These are phyloP conservation scores for Claviceps fusiformis DNA, from an alignment of 2,329 filamentous ascomycete species.

Conservation along the genomic window DNA sequence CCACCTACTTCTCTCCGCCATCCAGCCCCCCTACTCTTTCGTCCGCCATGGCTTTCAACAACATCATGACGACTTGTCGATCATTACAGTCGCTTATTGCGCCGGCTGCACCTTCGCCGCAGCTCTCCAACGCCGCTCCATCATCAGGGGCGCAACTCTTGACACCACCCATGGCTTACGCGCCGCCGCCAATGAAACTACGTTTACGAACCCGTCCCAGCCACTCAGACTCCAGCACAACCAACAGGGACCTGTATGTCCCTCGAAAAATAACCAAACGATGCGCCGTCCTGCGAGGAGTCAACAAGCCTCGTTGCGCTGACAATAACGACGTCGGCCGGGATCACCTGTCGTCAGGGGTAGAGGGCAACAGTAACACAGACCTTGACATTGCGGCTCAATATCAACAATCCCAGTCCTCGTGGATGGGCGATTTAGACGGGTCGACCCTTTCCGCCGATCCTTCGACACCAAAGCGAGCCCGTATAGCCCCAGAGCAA, in stretches of 20 bases:
- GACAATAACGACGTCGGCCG: slow-evolving; percentile 32
- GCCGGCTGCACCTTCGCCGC: slow-evolving; percentile 16
- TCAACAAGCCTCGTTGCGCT: slow-evolving; percentile 40
- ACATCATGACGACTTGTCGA: slow-evolving; percentile 46
- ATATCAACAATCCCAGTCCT: slow-evolving; percentile 2
- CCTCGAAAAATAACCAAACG: slow-evolving; percentile 41
- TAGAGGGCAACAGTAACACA: slow-evolving; percentile 23
- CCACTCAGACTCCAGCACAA: slow-evolving; percentile 10
- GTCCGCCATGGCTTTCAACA: slow-evolving; percentile 33
- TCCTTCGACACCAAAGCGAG: slow-evolving; percentile 45
- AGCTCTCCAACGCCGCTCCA: slow-evolving; percentile 17
- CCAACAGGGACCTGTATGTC: slow-evolving; percentile 18
- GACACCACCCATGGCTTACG: slow-evolving; percentile 41
- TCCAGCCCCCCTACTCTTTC: slow-evolving; percentile 38
- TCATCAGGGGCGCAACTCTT: slow-evolving; percentile 28
- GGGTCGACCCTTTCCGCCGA: not conserved
- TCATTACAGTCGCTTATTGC: slow-evolving; percentile 46
- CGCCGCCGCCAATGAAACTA: slow-evolving; percentile 37
- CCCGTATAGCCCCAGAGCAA: slow-evolving; percentile 45
- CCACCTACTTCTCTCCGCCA: slow-evolving; percentile 45
- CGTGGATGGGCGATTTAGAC: not conserved
- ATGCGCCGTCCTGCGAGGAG: slow-evolving; percentile 28
- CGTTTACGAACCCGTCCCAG: slow-evolving; percentile 35
- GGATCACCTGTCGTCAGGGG: slow-evolving; percentile 18
- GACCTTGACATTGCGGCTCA: slow-evolving; percentile 19